Evolutionary conservation across 495 filamentous ascomycete species (phyloP).

Genomic region (Mycothermus thermophilus): DNA sequence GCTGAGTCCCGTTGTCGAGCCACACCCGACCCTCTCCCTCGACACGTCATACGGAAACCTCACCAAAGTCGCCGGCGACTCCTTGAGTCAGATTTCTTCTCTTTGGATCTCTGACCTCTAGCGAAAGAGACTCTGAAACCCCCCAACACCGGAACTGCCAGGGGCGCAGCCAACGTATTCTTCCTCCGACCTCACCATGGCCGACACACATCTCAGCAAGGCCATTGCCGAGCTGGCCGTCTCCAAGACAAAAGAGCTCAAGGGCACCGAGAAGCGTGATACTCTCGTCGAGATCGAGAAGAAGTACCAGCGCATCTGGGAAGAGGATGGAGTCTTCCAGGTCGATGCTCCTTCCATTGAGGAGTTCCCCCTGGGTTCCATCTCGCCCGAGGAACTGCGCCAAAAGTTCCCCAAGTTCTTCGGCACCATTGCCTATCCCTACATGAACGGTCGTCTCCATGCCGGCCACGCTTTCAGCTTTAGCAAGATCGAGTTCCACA

Average conservation of each 20-base stretch:
- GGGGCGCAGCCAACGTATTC: too few relatives aligned
- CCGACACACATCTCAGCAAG: slow-evolving; percentile 24
- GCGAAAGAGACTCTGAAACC: too few relatives aligned
- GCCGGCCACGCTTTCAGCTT: slow-evolving; percentile 84
- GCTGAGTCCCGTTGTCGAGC: neutral
- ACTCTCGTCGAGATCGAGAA: slow-evolving; percentile 76
- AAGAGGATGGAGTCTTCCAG: slow-evolving; percentile 65
- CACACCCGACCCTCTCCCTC: too few relatives aligned
- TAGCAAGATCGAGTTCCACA: slow-evolving; percentile 80
- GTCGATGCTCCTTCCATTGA: slow-evolving; percentile 62
- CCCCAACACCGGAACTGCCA: too few relatives aligned
- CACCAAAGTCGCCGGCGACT: too few relatives aligned
- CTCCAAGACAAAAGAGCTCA: slow-evolving; percentile 39
- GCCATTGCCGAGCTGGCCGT: slow-evolving; percentile 21
- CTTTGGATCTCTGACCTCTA: too few relatives aligned
- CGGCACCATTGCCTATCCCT: slow-evolving; percentile 81
- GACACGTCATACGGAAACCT: too few relatives aligned
- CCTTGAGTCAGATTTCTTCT: too few relatives aligned
- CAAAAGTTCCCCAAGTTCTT: slow-evolving; percentile 77
- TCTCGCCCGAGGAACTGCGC: slow-evolving; percentile 58
- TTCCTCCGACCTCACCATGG: too few relatives aligned
- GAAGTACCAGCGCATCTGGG: slow-evolving; percentile 83
- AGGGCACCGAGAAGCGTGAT: slow-evolving; percentile 80
- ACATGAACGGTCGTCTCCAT: slow-evolving; percentile 93
- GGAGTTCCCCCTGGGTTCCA: slow-evolving; percentile 58